Base-by-base conservation (phyloP, 345 rosid species). In the Hypericum perforatum region DNA sequence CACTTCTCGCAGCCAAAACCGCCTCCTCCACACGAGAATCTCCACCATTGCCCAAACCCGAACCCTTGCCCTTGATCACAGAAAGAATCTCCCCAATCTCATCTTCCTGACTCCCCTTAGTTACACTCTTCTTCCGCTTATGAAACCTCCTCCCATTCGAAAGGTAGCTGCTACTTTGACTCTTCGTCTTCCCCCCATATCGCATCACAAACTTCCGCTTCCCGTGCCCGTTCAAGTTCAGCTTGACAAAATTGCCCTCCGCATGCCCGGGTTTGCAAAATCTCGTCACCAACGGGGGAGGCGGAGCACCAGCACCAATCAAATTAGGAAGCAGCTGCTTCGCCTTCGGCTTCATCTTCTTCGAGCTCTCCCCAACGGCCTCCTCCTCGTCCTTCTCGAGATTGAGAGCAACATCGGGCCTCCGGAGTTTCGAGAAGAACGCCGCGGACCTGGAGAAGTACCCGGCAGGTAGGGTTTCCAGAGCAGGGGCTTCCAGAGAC, bases 171-270 rank as follows among this genome's bases (percentile, higher is more conserved):
- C 60, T 61, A 8, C 60, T 61, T 11, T 45, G 58, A 38, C 69
- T 67, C 15, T 70, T 72, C 32, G 32, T 22, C 32, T 22, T 22
- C 32, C 32, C 32, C 51, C 80, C 76, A 73, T 76, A 76, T 45
- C 61, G 65, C 60, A 69, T 71, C 0, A 58, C 55, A 60, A 87
- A 92, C 76, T 77, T 92, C 59, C 85, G 78, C 13, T 73, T 77
- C 44, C 60, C 60, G 12, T 76, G 66, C 32, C 32, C 32, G n/a
- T 67, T 87, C 61, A 85, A 52, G 56, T 88, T 83, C 39, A 82
- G 74, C 77, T 70, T 88, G 38, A 92, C 96, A 55, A 92, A 92
- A 68, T 92, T 92, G 51, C 98, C 98, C 64, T 88, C 65, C 68
- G 43, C 74, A 71, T 36, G 4, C 44, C 43, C 65, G 51, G 39